These are phyloP conservation scores for Pseudonitzschia delicatissima DNA, from an alignment of 108 stramenopile genomes.

Conservation along the genomic window DNA sequence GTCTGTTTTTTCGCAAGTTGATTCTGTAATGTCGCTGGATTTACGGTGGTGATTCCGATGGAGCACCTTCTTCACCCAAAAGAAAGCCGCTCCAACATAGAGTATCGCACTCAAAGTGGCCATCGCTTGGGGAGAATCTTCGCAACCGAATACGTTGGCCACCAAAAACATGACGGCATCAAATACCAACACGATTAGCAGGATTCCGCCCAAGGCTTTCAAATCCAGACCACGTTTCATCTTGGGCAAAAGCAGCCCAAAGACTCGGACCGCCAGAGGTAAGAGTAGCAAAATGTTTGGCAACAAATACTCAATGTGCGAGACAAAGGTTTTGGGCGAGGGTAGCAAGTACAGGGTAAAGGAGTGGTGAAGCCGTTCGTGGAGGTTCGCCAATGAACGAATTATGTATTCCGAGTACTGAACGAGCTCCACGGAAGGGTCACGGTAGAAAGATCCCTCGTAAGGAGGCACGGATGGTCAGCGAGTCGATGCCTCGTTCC, in stretches of 20 bases:
- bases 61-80: neutral
- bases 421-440: constrained; percentile 42
- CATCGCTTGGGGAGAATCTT: neutral
- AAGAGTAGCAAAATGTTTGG: constrained; percentile 68
- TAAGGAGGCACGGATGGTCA: constrained; percentile 57
- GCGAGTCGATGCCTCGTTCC: constrained; percentile 72
- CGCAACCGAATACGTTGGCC: neutral
- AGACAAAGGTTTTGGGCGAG: constrained; percentile 66
- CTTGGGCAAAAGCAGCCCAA: constrained; percentile 51
- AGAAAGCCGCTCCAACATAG: neutral
- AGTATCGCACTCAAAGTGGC: constrained; percentile 5
- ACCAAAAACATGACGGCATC: neutral
- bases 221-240: constrained; percentile 43
- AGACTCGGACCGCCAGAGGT: constrained; percentile 67
- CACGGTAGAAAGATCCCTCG: constrained; percentile 4
- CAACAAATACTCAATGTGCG: constrained; percentile 80
- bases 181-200: constrained; percentile 10
- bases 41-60: neutral
- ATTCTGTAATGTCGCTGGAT: neutral
- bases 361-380: constrained; percentile 88
- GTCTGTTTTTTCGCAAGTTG: neutral
- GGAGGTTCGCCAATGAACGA: constrained; percentile 73
- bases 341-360: constrained; percentile 74
- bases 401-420: constrained; percentile 57
- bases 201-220: constrained; percentile 26